Percentiles rank a stretch among this genome's conserved stretches.
phyloP scores from a whole-genome alignment of 805 yeast species.

The Wickerhamomyces hampshirensis region DNA sequence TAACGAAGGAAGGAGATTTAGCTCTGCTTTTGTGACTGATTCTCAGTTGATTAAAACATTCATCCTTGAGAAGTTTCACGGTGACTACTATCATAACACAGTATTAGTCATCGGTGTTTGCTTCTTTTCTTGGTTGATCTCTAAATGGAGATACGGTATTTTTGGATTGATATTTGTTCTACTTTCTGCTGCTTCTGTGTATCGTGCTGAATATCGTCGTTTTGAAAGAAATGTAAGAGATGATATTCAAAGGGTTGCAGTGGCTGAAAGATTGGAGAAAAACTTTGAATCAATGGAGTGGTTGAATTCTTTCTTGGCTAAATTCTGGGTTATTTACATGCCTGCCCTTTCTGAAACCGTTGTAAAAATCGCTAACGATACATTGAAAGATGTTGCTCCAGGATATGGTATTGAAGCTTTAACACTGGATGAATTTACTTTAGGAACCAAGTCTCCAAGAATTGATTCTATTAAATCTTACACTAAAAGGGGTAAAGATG shows the following conservation, averaged over 20 bases:
- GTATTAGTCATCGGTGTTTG: conserved; percentile 64
- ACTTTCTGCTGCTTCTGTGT: conserved; percentile 58
- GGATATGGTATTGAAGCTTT: conserved; percentile 79
- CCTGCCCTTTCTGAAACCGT: conserved; percentile 78
- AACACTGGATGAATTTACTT: conserved; percentile 69
- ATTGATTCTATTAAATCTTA: conserved; percentile 68
- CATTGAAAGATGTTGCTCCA: conserved; percentile 67
- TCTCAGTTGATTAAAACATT: conserved; percentile 47
- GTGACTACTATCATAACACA: conserved; percentile 71
- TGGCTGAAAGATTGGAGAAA: conserved; percentile 59
- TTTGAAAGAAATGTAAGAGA: conserved; percentile 71
- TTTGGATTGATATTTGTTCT: conserved; percentile 58
- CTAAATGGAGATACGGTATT: conserved; percentile 59
- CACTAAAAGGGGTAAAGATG: conserved; percentile 61
- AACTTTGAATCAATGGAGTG: conserved; percentile 74
- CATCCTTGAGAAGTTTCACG: conserved; percentile 61
- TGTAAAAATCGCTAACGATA: conserved; percentile 60
- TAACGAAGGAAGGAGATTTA: conserved; percentile 22
- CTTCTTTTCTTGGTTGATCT: conserved; percentile 64
- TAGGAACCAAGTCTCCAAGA: conserved; percentile 78
- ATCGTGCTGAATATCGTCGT: conserved; percentile 69
- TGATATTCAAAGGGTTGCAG: conserved; percentile 62
- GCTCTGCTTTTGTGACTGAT: conserved; percentile 19
- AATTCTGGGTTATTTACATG: conserved; percentile 88
- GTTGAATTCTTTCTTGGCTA: conserved; percentile 71